Base-by-base conservation (phyloP, 805 yeast species). In the Lipomyces sp. region DNA sequence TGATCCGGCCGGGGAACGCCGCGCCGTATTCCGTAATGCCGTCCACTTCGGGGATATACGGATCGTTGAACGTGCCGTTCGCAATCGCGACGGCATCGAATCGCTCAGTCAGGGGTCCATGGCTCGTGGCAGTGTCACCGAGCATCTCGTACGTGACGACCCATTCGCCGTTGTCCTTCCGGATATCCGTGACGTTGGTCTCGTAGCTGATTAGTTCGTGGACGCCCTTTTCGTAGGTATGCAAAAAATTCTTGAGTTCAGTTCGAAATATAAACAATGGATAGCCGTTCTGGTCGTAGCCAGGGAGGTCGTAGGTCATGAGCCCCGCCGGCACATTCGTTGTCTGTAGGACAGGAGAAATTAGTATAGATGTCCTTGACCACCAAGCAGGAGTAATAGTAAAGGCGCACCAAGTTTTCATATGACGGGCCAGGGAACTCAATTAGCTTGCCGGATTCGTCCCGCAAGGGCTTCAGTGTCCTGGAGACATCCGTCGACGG, bases 41-140 rank as follows among this genome's bases (percentile, higher is more conserved):
- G 1, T 66, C 63, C 39, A 76, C 72, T 19, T 72, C 67, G 1
- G 93, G 91, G 43, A 79, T 66, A 56, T 62, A 73, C 1, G 93
- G 91, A 22, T 75, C 70, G 40, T 82, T 77, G 63, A 76, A 82
- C 51, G 79, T 80, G 1, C 93, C 93, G 7, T 77, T 69, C 6
- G 87, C 83, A 7, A 83, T 64, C 2, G 79, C 77, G 6, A 84
- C 77, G 7, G 80, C 84, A 62, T 84, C 90, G 56, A 74, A 80
- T 31, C 61, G 14, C 19, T 59, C 62, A 21, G 35, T 39, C 31
- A 35, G 11, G 8, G 18, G n/a, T 29, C 19, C 21, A 23, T 47
- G 3, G 21, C 31, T 2, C 18, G 43, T 26, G 28, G 47, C 4
- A 14, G 7, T 6, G 19, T 6, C 14, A 7, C 23, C 39, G 8